These are phyloP conservation scores for Asclepias syriaca DNA, from an alignment of 257 asterid species.

Conservation along the genomic window DNA sequence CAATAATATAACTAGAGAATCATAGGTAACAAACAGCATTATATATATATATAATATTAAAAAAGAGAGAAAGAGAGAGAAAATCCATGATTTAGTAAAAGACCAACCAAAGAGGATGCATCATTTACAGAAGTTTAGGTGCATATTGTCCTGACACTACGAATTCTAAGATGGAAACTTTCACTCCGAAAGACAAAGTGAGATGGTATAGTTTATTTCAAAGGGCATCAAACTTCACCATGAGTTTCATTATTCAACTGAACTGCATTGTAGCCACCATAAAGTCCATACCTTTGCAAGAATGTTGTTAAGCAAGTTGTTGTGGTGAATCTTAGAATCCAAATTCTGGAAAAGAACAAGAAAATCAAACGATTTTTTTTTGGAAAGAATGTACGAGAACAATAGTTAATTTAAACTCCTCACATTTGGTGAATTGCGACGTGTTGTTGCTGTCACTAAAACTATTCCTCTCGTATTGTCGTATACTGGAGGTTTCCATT, in stretches of 20 bases:
- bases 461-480: slow-evolving; percentile 65
- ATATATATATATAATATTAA: neutral
- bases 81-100: neutral
- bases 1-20: neutral
- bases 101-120: neutral
- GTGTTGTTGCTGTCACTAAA: slow-evolving; percentile 89
- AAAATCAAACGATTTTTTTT: neutral
- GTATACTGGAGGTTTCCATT: slow-evolving; percentile 96
- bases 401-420: slow-evolving; percentile 17
- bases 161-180: neutral
- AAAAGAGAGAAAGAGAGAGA: no score
- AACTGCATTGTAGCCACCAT: neutral
- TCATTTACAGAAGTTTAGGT: neutral
- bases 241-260: neutral
- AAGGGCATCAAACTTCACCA: neutral
- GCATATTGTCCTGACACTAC: neutral
- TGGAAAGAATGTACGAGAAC: neutral
- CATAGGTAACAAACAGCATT: neutral
- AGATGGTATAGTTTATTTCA: neutral
- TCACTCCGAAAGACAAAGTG: neutral
- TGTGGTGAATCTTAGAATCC: slow-evolving; percentile 95
- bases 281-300: slow-evolving; percentile 70
- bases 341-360: slow-evolving; percentile 52
- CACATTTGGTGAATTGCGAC: slow-evolving; percentile 95
- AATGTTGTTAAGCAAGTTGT: slow-evolving; percentile 88